Percentiles rank a stretch among this genome's conserved stretches.
Conservation (phyloP, 1,139 yeast genomes). For the Blastobotrys serpentis region DNA sequence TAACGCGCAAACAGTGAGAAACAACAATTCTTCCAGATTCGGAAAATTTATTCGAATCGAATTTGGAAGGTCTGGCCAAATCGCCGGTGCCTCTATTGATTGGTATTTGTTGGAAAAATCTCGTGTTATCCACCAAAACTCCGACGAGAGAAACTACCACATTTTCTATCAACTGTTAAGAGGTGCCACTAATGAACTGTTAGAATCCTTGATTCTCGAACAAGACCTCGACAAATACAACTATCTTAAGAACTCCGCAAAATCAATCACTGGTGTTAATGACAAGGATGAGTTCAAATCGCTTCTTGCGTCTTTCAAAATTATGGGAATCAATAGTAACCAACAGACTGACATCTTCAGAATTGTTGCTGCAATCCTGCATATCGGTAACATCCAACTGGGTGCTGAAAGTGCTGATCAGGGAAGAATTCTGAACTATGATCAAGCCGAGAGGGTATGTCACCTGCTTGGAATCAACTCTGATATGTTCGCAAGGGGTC, state of each 20-base stretch:
- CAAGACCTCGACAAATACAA: slow-evolving; percentile 47
- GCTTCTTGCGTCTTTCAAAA: slow-evolving; percentile 63
- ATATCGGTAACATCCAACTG: slow-evolving; percentile 81
- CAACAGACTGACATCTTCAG: slow-evolving; percentile 64
- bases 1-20: slow-evolving; percentile 92
- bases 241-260: slow-evolving; percentile 59
- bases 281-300: slow-evolving; percentile 66
- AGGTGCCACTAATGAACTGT: slow-evolving; percentile 57
- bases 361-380: slow-evolving; percentile 73
- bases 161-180: slow-evolving; percentile 81
- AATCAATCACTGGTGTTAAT: slow-evolving; percentile 65
- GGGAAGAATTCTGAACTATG: slow-evolving; percentile 60
- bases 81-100: slow-evolving; percentile 88
- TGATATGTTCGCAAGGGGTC: slow-evolving; percentile 53
- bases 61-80: slow-evolving; percentile 61
- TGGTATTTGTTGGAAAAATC: slow-evolving; percentile 94
- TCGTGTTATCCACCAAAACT: slow-evolving; percentile 79
- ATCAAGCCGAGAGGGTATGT: slow-evolving; percentile 57
- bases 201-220: slow-evolving; percentile 50
- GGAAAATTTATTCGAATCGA: slow-evolving; percentile 93
- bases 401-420: slow-evolving; percentile 68
- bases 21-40: slow-evolving; percentile 92
- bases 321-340: slow-evolving; percentile 63
- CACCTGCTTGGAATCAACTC: slow-evolving; percentile 64
- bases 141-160: slow-evolving; percentile 85